phyloP scores from a whole-genome alignment of 108 stramenopile species.

The Cyclotella distinguenda region DNA sequence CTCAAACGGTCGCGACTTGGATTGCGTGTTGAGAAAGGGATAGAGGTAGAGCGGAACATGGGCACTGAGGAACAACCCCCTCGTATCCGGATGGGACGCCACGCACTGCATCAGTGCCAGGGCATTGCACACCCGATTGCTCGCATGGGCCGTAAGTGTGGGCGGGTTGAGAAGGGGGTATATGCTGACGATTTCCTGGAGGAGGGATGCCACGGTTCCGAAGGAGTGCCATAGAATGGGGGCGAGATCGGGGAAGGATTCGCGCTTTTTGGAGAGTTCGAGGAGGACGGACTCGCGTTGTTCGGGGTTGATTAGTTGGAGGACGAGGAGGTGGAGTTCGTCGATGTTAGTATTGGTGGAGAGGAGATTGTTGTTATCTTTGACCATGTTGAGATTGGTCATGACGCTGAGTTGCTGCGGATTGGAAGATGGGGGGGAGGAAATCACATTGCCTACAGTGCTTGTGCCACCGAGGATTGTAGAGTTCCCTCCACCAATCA shows the following conservation, averaged over 20 bases:
- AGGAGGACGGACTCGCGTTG: constrained; percentile 93
- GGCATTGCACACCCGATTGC: constrained; percentile 98
- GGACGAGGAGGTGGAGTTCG: constrained; percentile 71
- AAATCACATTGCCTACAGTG: neutral
- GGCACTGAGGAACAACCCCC: constrained; percentile 90
- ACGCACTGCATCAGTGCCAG: constrained; percentile 98
- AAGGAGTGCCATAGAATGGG: constrained; percentile 86
- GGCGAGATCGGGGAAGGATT: constrained; percentile 94
- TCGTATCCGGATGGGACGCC: constrained; percentile 96
- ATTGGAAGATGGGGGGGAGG: neutral
- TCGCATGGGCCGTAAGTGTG: constrained; percentile 93
- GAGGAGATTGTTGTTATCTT: constrained; percentile 4
- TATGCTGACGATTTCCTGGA: constrained; percentile 98
- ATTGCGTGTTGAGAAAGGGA: constrained; percentile 97
- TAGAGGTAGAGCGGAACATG: constrained; percentile 98
- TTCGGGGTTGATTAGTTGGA: constrained; percentile 75
- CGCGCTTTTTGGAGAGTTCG: constrained; percentile 97
- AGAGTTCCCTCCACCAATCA: constrained; percentile 1
- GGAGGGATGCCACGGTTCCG: constrained; percentile 83
- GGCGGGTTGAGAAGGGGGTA: constrained; percentile 97
- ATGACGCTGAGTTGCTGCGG: constrained; percentile 11
- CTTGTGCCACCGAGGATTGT: neutral
- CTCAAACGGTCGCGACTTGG: constrained; percentile 95
- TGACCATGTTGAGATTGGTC: constrained; percentile 5
- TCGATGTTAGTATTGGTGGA: constrained; percentile 50